These are phyloP conservation scores for Prunus fruticosa DNA, from an alignment of 306 rosid species.

Conservation along the genomic window DNA sequence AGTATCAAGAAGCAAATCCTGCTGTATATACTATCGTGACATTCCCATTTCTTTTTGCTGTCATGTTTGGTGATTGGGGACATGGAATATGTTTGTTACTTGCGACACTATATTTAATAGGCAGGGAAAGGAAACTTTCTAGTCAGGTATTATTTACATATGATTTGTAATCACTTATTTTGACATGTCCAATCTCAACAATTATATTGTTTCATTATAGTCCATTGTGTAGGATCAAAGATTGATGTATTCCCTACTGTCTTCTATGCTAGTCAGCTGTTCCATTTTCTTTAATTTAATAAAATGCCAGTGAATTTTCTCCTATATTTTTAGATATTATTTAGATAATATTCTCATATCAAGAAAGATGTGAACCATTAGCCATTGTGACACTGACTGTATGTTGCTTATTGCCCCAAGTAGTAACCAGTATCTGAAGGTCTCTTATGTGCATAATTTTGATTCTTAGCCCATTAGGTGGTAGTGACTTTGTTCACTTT, in stretches of 20 bases:
- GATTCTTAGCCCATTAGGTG: not conserved
- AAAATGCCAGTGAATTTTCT: not conserved
- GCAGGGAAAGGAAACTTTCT: slow-evolving; percentile 77
- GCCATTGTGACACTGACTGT: not conserved
- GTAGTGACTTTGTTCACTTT: not conserved
- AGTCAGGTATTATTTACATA: slow-evolving; percentile 56
- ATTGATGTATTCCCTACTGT: not conserved
- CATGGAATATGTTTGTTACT: slow-evolving; percentile 93
- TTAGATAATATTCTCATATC: not conserved
- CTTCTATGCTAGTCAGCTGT: not conserved
- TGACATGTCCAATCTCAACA: not conserved
- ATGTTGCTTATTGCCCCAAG: not conserved
- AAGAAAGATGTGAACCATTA: not conserved
- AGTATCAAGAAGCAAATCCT: slow-evolving; percentile 98
- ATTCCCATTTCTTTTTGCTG: slow-evolving; percentile 98
- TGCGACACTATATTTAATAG: slow-evolving; percentile 64
- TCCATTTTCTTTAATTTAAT: too few relatives aligned
- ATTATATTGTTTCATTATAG: not conserved
- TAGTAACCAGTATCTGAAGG: not conserved
- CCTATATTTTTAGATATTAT: not conserved
- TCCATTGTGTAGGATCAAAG: not conserved
- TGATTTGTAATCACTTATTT: not conserved
- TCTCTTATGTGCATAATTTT: not conserved
- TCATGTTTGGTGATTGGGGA: slow-evolving; percentile 99
- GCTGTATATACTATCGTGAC: slow-evolving; percentile 80